Percentiles rank a stretch among this genome's conserved stretches.
Evolutionary conservation across 2,329 filamentous ascomycete genomes (phyloP).

Genomic region (Tolypocladium tropicale): DNA sequence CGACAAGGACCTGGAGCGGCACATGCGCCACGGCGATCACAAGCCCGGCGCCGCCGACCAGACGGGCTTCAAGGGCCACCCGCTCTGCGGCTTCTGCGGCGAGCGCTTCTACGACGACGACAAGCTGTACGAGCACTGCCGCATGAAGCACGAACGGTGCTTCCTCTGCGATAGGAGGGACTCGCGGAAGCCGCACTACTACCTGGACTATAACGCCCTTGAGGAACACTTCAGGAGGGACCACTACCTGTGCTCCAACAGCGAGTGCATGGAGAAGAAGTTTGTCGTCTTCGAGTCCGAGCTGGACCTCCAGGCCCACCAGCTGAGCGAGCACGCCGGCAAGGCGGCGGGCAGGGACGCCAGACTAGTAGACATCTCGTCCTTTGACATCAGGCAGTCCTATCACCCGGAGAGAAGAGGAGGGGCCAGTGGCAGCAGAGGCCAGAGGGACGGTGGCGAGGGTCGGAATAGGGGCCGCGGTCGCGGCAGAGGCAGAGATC

Average conservation of each 20-base stretch:
- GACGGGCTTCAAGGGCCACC: slow-evolving; percentile 93
- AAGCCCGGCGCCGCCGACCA: slow-evolving; percentile 82
- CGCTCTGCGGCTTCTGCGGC: slow-evolving; percentile 85
- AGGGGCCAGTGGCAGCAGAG: slow-evolving; percentile 29
- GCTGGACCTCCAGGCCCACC: slow-evolving; percentile 90
- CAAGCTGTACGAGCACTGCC: slow-evolving; percentile 86
- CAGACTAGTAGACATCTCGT: slow-evolving; percentile 74
- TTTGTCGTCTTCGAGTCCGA: slow-evolving; percentile 95
- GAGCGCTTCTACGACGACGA: slow-evolving; percentile 93
- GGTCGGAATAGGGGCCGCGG: slow-evolving; percentile 25
- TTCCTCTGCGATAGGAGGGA: slow-evolving; percentile 77
- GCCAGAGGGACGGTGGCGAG: slow-evolving; percentile 29
- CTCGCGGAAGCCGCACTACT: slow-evolving; percentile 75
- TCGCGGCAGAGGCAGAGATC: slow-evolving; percentile 61
- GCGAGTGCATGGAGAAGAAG: slow-evolving; percentile 90
- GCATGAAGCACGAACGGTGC: slow-evolving; percentile 88
- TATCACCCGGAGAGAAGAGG: slow-evolving; percentile 51
- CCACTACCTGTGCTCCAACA: slow-evolving; percentile 76
- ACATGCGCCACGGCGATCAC: slow-evolving; percentile 87
- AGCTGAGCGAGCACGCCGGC: slow-evolving; percentile 74
- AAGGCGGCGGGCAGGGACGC: slow-evolving; percentile 80
- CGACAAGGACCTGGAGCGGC: slow-evolving; percentile 66
- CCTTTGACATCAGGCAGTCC: slow-evolving; percentile 68
- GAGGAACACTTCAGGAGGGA: slow-evolving; percentile 81
- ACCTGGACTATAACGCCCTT: slow-evolving; percentile 74